phyloP scores from a whole-genome alignment of 202 grass and related monocot species.

The Tripidium arundinaceum region DNA sequence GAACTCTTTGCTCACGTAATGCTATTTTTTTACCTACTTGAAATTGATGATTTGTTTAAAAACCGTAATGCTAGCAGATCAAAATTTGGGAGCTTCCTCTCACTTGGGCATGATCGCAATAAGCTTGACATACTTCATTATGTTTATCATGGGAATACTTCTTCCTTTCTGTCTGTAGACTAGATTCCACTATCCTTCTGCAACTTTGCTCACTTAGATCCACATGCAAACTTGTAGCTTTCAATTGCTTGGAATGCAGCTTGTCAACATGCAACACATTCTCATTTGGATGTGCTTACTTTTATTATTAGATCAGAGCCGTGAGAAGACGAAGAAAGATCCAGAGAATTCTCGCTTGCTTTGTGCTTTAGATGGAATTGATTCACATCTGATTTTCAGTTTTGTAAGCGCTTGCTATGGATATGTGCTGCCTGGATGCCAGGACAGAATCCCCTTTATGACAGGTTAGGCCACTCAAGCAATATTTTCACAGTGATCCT shows the following conservation, averaged over 20 bases:
- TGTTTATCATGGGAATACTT: background rate
- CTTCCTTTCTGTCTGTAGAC: background rate
- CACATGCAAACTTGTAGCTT: background rate
- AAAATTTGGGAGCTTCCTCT: constrained; percentile 70
- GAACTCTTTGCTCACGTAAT: background rate
- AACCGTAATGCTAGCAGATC: constrained; percentile 55
- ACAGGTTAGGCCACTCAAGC: too few relatives aligned
- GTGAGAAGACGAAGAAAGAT: constrained; percentile 46
- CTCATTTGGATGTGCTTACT: background rate
- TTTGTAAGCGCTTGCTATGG: background rate
- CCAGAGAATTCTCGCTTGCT: constrained; percentile 20
- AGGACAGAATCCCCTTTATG: background rate
- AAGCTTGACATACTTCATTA: constrained; percentile 64
- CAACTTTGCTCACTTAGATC: background rate
- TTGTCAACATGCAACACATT: background rate
- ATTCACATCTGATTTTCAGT: background rate
- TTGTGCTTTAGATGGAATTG: background rate
- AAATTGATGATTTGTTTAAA: background rate
- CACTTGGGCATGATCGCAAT: constrained; percentile 55
- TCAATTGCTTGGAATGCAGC: constrained; percentile 16
- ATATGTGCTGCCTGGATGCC: background rate
- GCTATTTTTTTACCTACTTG: background rate
- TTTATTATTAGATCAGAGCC: constrained; percentile 64
- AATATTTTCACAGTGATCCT: too few relatives aligned
- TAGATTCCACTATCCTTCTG: constrained; percentile 3